These are phyloP conservation scores for Aschersonia sp. DNA, from an alignment of 2,329 filamentous ascomycete genomes.

Conservation along the genomic window DNA sequence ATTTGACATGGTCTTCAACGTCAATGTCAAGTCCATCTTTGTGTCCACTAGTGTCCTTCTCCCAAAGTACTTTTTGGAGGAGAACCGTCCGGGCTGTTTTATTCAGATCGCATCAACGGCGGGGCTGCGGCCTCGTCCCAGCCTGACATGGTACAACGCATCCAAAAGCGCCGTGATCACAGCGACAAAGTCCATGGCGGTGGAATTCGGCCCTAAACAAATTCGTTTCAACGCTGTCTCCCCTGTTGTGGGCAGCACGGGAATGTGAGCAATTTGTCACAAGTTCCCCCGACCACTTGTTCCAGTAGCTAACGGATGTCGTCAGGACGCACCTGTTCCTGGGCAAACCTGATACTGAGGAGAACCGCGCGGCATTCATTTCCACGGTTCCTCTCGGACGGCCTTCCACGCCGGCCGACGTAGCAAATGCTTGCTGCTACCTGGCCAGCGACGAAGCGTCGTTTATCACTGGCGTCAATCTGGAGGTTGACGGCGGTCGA, in stretches of 20 bases:
- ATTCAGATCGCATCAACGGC: slow-evolving; percentile 54
- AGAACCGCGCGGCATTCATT: slow-evolving; percentile 41
- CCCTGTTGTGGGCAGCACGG: slow-evolving; percentile 52
- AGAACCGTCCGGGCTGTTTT: slow-evolving; percentile 42
- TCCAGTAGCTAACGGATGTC: background rate
- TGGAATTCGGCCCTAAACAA: slow-evolving; percentile 57
- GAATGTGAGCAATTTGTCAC: slow-evolving; percentile 26
- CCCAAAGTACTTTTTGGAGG: slow-evolving; percentile 39
- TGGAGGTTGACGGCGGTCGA: slow-evolving; percentile 8
- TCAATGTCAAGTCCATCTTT: slow-evolving; percentile 56
- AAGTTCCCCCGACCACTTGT: background rate
- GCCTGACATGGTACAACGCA: slow-evolving; percentile 56
- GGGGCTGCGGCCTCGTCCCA: slow-evolving; percentile 40
- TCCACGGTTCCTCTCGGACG: slow-evolving; percentile 39
- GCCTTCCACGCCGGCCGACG: slow-evolving; percentile 43
- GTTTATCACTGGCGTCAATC: slow-evolving; percentile 25
- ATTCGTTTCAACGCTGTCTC: slow-evolving; percentile 62
- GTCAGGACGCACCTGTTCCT: slow-evolving; percentile 33
- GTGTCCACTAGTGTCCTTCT: slow-evolving; percentile 43
- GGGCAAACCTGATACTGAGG: slow-evolving; percentile 46
- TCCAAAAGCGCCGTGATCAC: slow-evolving; percentile 52
- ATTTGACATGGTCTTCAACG: slow-evolving; percentile 50
- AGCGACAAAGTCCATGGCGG: slow-evolving; percentile 44
- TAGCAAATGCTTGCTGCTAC: slow-evolving; percentile 57
- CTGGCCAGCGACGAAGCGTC: slow-evolving; percentile 54